A percentile compares a stretch with the other conserved stretches of the same genome.
These are phyloP conservation scores for Theileria parva DNA, from an alignment of 169 alveolate species.

Conservation along the genomic window DNA sequence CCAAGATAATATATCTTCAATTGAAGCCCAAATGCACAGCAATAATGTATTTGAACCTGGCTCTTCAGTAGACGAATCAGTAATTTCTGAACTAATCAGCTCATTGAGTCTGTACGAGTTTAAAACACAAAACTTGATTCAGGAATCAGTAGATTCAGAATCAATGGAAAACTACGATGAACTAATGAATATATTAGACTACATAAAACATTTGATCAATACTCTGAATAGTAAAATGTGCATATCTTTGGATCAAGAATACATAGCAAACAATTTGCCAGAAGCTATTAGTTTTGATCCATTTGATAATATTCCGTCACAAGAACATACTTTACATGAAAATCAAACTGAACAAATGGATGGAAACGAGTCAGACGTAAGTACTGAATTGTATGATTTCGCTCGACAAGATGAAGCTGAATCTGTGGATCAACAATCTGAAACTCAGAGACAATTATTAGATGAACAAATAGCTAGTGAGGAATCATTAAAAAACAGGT, in stretches of 20 bases:
- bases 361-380: too few species aligned
- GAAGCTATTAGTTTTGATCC: too few species aligned
- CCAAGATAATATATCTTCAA: slow-evolving; percentile 4
- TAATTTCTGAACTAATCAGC: slow-evolving; percentile 8
- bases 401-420: too few species aligned
- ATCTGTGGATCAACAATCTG: too few species aligned
- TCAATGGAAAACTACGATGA: slow-evolving; percentile 3
- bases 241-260: background rate
- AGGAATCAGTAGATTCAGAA: slow-evolving; percentile 20
- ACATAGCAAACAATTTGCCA: background rate
- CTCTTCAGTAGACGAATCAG: background rate
- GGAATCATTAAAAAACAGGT: too few species aligned
- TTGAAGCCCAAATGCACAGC: slow-evolving; percentile 43
- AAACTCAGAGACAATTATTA: too few species aligned
- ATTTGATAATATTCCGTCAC: too few species aligned
- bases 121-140: slow-evolving; percentile 4
- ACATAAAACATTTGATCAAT: slow-evolving; percentile 13
- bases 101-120: slow-evolving; percentile 19
- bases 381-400: too few species aligned
- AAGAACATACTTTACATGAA: too few species aligned
- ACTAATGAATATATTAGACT: slow-evolving; percentile 3
- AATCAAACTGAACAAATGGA: too few species aligned
- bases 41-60: background rate
- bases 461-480: too few species aligned
- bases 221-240: background rate